Evolutionary conservation across 352 stramenopile genomes (phyloP).

Genomic region (Thalassiosira mediterranea): DNA sequence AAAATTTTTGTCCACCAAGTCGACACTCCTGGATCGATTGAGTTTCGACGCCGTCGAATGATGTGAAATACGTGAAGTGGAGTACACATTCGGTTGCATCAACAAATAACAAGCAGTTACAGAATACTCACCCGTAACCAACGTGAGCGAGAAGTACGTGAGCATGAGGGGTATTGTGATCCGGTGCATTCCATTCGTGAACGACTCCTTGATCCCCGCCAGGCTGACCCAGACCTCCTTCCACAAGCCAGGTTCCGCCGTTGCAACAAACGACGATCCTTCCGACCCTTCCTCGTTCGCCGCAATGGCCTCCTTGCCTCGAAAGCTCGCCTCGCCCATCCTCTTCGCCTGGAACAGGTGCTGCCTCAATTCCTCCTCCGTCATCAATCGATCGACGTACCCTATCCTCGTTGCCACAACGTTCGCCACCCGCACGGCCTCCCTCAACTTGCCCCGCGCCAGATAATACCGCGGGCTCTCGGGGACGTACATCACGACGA

Average conservation of each 20-base stretch:
- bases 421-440: slow-evolving; percentile 62
- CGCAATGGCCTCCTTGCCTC: slow-evolving; percentile 23
- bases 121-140: slow-evolving; percentile 37
- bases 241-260: slow-evolving; percentile 1
- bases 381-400: slow-evolving; percentile 24
- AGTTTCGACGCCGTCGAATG: too few species aligned
- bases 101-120: too few species aligned
- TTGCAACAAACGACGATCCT: background rate
- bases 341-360: slow-evolving; percentile 43
- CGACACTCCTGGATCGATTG: slow-evolving; percentile 14
- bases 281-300: slow-evolving; percentile 9
- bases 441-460: slow-evolving; percentile 42
- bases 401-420: slow-evolving; percentile 41
- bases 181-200: slow-evolving; percentile 39
- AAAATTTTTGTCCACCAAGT: slow-evolving; percentile 62
- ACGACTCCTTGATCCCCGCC: slow-evolving; percentile 33
- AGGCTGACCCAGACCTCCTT: slow-evolving; percentile 33
- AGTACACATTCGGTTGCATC: too few species aligned
- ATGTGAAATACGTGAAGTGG: too few species aligned
- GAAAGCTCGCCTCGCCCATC: slow-evolving; percentile 26
- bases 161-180: slow-evolving; percentile 48
- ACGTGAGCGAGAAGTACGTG: slow-evolving; percentile 35
- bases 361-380: slow-evolving; percentile 55
- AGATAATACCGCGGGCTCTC: slow-evolving; percentile 75
- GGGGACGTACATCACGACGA: slow-evolving; percentile 59